Conservation (phyloP, 306 rosid genomes). For the Pyrus bretschneideri region DNA sequence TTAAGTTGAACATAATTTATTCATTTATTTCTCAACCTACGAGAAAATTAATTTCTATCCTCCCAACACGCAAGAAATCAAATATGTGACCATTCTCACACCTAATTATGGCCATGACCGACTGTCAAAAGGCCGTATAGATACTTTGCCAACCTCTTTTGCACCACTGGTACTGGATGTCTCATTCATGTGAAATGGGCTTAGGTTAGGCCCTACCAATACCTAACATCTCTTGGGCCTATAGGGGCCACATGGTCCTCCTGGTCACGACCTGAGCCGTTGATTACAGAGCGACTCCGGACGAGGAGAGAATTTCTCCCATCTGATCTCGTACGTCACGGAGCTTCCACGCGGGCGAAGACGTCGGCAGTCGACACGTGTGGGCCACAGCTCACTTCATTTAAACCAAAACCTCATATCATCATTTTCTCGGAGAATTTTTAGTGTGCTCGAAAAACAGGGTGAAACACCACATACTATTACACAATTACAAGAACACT, state of each 20-base stretch:
- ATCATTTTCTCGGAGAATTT: too few relatives aligned
- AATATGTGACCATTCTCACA: too few relatives aligned
- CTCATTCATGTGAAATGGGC: neutral
- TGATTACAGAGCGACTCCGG: neutral
- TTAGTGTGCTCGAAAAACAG: too few relatives aligned
- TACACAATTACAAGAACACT: too few relatives aligned
- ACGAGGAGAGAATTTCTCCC: neutral
- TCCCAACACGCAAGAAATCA: too few relatives aligned
- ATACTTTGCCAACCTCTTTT: neutral
- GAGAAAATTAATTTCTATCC: too few relatives aligned
- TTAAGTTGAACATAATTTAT: too few relatives aligned
- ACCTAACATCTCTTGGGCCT: neutral
- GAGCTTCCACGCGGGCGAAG: neutral
- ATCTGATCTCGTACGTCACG: neutral
- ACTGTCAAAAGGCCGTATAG: neutral
- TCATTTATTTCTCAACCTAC: too few relatives aligned
- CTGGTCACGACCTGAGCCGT: neutral
- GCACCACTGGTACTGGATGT: neutral
- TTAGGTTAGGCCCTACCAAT: neutral
- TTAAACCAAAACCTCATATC: neutral
- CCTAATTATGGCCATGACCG: too few relatives aligned
- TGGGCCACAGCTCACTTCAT: constrained; percentile 10
- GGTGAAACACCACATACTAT: too few relatives aligned
- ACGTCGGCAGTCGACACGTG: neutral
- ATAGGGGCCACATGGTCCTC: neutral